Percentiles rank a stretch among this genome's conserved stretches.
These are phyloP conservation scores for Cryphonectria radicalis DNA, from an alignment of 2,329 filamentous ascomycete genomes.

Conservation along the genomic window DNA sequence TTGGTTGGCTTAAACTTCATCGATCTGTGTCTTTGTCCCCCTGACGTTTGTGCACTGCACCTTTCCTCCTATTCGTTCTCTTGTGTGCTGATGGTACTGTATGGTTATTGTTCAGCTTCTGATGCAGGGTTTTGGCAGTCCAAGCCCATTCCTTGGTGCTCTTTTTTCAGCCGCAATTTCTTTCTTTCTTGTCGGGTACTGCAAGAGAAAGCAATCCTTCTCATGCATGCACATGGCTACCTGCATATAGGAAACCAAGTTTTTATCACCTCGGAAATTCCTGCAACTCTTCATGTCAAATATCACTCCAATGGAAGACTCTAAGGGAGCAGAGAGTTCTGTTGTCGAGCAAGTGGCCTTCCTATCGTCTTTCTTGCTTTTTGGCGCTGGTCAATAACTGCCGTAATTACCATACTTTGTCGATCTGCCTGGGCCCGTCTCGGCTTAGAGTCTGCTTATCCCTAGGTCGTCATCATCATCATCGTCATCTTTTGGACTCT, in stretches of 20 bases:
- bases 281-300: not conserved
- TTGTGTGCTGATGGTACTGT: not conserved
- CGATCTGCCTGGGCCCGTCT: not conserved
- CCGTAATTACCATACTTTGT: conserved; percentile 3
- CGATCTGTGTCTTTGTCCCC: conserved; percentile 10
- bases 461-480: conserved; percentile 13
- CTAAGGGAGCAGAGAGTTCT: not conserved
- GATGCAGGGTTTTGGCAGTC: conserved; percentile 1
- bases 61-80: conserved; percentile 7
- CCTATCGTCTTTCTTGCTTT: not conserved
- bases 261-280: not conserved
- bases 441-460: conserved; percentile 1
- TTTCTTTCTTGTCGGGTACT: not conserved
- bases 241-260: conserved; percentile 3
- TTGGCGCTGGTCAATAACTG: conserved; percentile 10
- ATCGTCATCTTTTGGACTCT: conserved; percentile 3
- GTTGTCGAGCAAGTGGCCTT: not conserved
- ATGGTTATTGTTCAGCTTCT: conserved; percentile 10
- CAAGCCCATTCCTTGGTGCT: conserved; percentile 11
- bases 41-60: not conserved
- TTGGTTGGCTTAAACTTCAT: not conserved
- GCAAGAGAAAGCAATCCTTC: not conserved
- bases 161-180: conserved; percentile 5
- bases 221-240: conserved; percentile 11
- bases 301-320: not conserved